Evolutionary conservation across 2,329 filamentous ascomycete species (phyloP).

Genomic region (Trichoderma harzianum): DNA sequence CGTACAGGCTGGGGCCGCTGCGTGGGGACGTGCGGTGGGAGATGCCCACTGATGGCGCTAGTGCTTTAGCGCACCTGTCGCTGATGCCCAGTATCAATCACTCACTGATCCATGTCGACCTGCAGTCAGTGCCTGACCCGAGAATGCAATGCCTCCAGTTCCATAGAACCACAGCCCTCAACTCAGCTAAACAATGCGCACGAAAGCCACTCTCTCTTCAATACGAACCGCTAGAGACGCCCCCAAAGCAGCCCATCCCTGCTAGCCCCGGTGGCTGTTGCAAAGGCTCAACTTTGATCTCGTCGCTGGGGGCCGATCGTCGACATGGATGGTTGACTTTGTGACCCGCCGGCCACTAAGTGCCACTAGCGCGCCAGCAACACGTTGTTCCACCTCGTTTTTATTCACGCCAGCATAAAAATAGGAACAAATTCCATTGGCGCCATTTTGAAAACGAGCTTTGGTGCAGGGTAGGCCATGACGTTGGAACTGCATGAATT

Average conservation of each 20-base stretch:
- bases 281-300: neutral
- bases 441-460: constrained; percentile 2
- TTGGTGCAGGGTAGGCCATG: neutral
- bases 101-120: neutral
- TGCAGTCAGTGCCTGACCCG: neutral
- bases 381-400: neutral
- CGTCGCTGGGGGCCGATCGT: neutral
- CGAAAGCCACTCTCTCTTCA: neutral
- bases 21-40: neutral
- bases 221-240: constrained; percentile 12
- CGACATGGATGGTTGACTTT: constrained; percentile 8
- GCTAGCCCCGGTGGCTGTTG: constrained; percentile 5
- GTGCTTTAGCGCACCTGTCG: neutral
- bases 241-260: neutral
- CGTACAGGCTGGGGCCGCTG: neutral
- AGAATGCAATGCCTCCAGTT: neutral
- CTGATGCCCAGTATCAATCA: neutral
- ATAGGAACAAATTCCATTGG: constrained; percentile 1
- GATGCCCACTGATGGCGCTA: neutral
- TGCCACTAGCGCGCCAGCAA: constrained; percentile 5
- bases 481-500: neutral
- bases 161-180: neutral
- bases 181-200: neutral
- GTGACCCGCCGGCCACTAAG: neutral
- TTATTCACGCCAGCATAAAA: constrained; percentile 3